These are phyloP conservation scores for Jimgerdemannia flammicorona DNA, from an alignment of 192 early-diverging fungal species.

Conservation along the genomic window DNA sequence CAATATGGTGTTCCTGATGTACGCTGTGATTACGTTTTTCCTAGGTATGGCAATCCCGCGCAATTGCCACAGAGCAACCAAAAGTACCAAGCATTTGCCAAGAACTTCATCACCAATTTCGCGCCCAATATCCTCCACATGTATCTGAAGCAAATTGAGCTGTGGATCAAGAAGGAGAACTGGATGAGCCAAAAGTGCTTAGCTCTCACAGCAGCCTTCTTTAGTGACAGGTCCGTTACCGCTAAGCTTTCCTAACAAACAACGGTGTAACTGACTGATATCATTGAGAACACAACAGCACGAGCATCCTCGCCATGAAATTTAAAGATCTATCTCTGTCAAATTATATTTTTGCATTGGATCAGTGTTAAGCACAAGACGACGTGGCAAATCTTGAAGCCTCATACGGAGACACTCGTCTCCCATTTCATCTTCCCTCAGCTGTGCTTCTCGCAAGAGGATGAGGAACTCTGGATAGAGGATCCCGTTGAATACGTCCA, in stretches of 20 bases:
- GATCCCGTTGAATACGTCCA: slow-evolving; percentile 92
- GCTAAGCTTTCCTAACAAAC: not conserved
- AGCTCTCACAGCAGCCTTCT: slow-evolving; percentile 69
- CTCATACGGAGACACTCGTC: slow-evolving; percentile 76
- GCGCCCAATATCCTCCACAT: slow-evolving; percentile 83
- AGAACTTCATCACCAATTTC: slow-evolving; percentile 84
- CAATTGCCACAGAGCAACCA: slow-evolving; percentile 45
- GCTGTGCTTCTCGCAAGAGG: slow-evolving; percentile 81
- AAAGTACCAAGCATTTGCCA: slow-evolving; percentile 66
- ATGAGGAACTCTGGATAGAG: slow-evolving; percentile 89
- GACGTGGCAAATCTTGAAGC: slow-evolving; percentile 90
- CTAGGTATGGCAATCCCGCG: slow-evolving; percentile 67
- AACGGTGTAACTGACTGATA: too few relatives aligned
- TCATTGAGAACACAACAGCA: too few relatives aligned
- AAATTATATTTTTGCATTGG: not conserved
- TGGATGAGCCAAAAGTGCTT: slow-evolving; percentile 75
- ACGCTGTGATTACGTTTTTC: not conserved
- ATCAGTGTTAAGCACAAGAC: slow-evolving; percentile 78
- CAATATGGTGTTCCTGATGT: not conserved
- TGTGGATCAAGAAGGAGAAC: slow-evolving; percentile 60
- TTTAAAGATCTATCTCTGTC: too few relatives aligned
- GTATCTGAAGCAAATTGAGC: slow-evolving; percentile 84
- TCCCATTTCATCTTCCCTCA: slow-evolving; percentile 92
- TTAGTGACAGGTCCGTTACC: slow-evolving; percentile 59
- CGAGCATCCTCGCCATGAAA: too few relatives aligned